These are phyloP conservation scores for Aspergillaceae sp. DNA, from an alignment of 2,329 filamentous ascomycete species.

Conservation along the genomic window DNA sequence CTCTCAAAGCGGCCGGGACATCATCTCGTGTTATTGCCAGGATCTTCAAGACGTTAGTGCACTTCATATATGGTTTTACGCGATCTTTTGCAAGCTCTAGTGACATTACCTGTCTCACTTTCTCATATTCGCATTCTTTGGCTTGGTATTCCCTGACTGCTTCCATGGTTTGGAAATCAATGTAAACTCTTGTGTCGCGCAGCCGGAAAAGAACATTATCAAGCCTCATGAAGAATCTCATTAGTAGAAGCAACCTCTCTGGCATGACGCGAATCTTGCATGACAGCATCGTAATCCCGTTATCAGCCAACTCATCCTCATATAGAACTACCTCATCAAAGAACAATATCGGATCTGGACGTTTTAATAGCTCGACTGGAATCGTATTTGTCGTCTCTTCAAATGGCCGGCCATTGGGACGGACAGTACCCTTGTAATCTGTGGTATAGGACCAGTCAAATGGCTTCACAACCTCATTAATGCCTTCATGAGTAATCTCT, in stretches of 20 bases:
- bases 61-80: neutral
- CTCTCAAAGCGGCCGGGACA: slow-evolving; percentile 65
- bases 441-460: slow-evolving; percentile 99
- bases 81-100: neutral
- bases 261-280: slow-evolving; percentile 94
- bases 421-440: slow-evolving; percentile 66
- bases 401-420: slow-evolving; percentile 32
- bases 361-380: slow-evolving; percentile 75
- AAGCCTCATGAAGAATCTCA: slow-evolving; percentile 82
- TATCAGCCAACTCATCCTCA: slow-evolving; percentile 96
- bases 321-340: slow-evolving; percentile 95
- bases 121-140: slow-evolving; percentile 73
- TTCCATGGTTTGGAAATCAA: slow-evolving; percentile 72
- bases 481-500: slow-evolving; percentile 70
- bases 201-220: slow-evolving; percentile 84
- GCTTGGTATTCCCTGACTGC: slow-evolving; percentile 84
- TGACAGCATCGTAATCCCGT: slow-evolving; percentile 82
- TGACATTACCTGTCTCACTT: slow-evolving; percentile 58
- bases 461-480: slow-evolving; percentile 87
- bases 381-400: slow-evolving; percentile 50
- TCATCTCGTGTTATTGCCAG: slow-evolving; percentile 58
- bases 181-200: slow-evolving; percentile 81
- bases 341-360: slow-evolving; percentile 89
- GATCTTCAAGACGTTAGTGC: slow-evolving; percentile 25
- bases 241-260: slow-evolving; percentile 72